phyloP scores from a whole-genome alignment of 1,284 basidiomycete species.

The Tilletiopsis washingtonensis region DNA sequence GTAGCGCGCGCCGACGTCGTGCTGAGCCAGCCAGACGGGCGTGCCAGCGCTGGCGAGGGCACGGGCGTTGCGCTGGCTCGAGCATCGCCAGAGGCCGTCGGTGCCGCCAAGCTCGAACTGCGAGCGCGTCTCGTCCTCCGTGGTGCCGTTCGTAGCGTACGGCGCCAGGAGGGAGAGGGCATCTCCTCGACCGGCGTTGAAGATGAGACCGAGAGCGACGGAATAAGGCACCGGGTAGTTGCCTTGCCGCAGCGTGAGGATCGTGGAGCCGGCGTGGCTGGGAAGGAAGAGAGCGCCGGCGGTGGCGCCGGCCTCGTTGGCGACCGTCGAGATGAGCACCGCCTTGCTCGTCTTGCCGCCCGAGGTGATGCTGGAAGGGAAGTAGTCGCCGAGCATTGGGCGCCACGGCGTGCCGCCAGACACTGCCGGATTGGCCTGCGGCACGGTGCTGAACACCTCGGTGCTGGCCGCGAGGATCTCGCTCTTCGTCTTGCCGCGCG shows the following conservation, averaged over 20 bases:
- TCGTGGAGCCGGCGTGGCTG: conserved; percentile 1
- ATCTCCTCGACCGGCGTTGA: conserved; percentile 15
- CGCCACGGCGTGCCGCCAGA: conserved; percentile 22
- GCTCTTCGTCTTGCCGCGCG: conserved; percentile 10
- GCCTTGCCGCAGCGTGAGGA: not conserved
- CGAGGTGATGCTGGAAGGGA: conserved; percentile 2
- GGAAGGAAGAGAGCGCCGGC: conserved; percentile 11
- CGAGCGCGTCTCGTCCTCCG: conserved; percentile 13
- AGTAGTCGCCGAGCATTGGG: conserved; percentile 17
- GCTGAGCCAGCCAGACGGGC: conserved; percentile 15
- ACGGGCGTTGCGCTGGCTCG: conserved; percentile 19
- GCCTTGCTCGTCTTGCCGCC: conserved; percentile 3
- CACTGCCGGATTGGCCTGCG: conserved; percentile 8
- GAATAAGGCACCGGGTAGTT: not conserved
- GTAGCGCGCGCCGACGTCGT: conserved; percentile 18
- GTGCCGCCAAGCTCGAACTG: conserved; percentile 19
- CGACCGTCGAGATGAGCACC: conserved; percentile 25
- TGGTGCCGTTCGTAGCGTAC: not conserved
- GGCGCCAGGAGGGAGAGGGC: not conserved
- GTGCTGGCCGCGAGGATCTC: conserved; percentile 16
- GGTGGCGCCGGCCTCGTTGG: conserved; percentile 24
- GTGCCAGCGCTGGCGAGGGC: conserved; percentile 1
- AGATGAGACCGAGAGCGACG: conserved; percentile 11
- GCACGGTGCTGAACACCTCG: conserved; percentile 5
- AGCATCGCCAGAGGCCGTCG: conserved; percentile 29